These are phyloP conservation scores for Withania somnifera DNA, from an alignment of 305 asterid genomes.

Conservation along the genomic window DNA sequence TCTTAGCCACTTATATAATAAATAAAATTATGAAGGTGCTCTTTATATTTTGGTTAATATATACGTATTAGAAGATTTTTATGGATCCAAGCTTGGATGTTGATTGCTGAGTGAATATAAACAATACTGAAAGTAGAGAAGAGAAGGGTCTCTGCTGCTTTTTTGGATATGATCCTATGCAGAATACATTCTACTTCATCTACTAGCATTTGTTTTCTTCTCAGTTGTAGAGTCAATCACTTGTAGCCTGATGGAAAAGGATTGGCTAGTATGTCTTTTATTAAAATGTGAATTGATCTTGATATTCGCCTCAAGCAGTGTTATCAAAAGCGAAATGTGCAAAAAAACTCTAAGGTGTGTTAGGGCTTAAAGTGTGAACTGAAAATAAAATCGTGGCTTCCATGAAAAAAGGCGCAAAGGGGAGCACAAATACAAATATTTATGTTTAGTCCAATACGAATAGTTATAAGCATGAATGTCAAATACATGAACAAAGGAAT, in stretches of 20 bases:
- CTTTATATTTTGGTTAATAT: background rate
- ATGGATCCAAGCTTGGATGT: background rate
- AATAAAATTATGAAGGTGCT: too few relatives aligned
- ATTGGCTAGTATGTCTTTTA: background rate
- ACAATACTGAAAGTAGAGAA: background rate
- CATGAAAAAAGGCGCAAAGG: too few relatives aligned
- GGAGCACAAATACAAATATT: too few relatives aligned
- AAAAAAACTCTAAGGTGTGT: too few relatives aligned
- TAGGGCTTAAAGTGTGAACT: too few relatives aligned
- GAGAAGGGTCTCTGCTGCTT: background rate
- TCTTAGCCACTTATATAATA: too few relatives aligned
- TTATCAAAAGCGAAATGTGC: too few relatives aligned
- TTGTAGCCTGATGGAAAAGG: background rate
- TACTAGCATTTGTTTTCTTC: background rate
- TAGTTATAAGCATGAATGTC: too few relatives aligned
- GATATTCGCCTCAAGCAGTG: background rate
- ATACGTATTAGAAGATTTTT: background rate
- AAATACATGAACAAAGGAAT: too few relatives aligned
- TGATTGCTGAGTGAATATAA: background rate
- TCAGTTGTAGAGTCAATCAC: background rate
- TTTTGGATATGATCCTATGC: background rate
- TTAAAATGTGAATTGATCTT: background rate
- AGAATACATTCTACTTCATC: background rate
- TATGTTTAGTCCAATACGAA: too few relatives aligned
- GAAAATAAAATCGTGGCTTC: too few relatives aligned